These are phyloP conservation scores for Clonostachys solani DNA, from an alignment of 2,329 filamentous ascomycete genomes.

Conservation along the genomic window DNA sequence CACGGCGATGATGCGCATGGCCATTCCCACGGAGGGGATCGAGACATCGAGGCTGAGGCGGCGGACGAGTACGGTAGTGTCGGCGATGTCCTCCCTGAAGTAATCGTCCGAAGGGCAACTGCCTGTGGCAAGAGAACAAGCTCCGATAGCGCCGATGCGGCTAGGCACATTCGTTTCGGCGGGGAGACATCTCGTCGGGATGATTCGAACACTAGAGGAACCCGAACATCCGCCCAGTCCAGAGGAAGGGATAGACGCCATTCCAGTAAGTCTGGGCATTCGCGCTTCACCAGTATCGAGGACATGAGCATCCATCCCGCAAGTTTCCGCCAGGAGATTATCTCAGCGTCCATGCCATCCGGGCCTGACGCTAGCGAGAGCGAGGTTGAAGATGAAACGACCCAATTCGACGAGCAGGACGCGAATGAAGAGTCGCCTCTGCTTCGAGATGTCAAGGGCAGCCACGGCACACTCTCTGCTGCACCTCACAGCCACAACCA, in stretches of 20 bases:
- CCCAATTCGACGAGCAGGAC: constrained; percentile 35
- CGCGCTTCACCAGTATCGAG: constrained; percentile 60
- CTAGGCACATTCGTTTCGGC: constrained; percentile 35
- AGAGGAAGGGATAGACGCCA: constrained; percentile 39
- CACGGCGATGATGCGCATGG: constrained; percentile 22
- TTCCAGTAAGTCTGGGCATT: constrained; percentile 44
- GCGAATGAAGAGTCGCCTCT: constrained; percentile 41
- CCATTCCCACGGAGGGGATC: constrained; percentile 20
- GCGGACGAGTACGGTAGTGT: constrained; percentile 56
- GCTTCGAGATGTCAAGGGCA: constrained; percentile 32
- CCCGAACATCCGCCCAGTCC: constrained; percentile 22
- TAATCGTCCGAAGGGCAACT: constrained; percentile 46
- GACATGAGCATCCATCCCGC: constrained; percentile 85
- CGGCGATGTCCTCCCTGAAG: constrained; percentile 56
- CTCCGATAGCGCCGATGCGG: constrained; percentile 21
- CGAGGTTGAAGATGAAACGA: constrained; percentile 43
- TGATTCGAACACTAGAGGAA: constrained; percentile 16
- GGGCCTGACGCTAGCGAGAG: constrained; percentile 39
- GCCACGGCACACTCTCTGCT: constrained; percentile 18
- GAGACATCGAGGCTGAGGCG: constrained; percentile 38
- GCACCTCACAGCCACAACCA: constrained; percentile 7
- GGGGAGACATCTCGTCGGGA: constrained; percentile 16
- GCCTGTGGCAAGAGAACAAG: constrained; percentile 14
- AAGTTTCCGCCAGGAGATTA: constrained; percentile 88
- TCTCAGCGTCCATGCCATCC: constrained; percentile 66